Base-by-base conservation (phyloP, 2,329 filamentous ascomycete genomes). In the Epichloe sp. region DNA sequence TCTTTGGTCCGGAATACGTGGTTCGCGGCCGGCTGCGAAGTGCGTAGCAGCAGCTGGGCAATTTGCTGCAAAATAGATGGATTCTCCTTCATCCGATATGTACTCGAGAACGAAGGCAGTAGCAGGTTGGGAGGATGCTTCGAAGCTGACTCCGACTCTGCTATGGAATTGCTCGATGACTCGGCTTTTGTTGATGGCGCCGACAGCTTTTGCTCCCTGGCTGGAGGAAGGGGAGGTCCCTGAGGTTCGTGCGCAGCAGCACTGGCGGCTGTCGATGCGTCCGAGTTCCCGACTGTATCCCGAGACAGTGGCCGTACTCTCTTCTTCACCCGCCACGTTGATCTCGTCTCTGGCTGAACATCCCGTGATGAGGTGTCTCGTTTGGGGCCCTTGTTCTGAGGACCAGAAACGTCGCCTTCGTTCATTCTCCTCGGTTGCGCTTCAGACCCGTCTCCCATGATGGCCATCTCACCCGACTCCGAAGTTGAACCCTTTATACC, bases 1-100 rank as follows among this genome's bases (percentile, higher is more conserved):
- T 86, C 79, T 44, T 81, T 82, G 6, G 80, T 70, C 35, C 88
- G 77, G 57, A 81, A 84, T 5, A 96, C 80, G 63, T 96, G 86
- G 47, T 79, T 82, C 15, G 75, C 75, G 3, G 79, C 73, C 7
- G 75, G 65, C 47, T 82, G 77, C 42, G 75, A 72, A 1, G 75
- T 72, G 34, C 76, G 71, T 11, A 82, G 68, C 3, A 85, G 64
- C 50, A 86, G 62, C 64, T 78, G 69, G 49, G 77, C 63, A 58
- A 86, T 72, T 67, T 88, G 74, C 56, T 83, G 79, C n/a, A 88
- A 62, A 15, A 89, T 78, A 5, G 85, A 85, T 2, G 85, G 82
- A 52, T 79, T 82, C 34, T 82, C 76, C 56, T 81, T 80, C 67
- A 81, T 72, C 35, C 66, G 75, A 57, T 88, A 91, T 0, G 85